Percentiles rank a stretch among this genome's conserved stretches.
Evolutionary conservation across 441 rosid species (phyloP).

Genomic region (Syzygium syzygioides): DNA sequence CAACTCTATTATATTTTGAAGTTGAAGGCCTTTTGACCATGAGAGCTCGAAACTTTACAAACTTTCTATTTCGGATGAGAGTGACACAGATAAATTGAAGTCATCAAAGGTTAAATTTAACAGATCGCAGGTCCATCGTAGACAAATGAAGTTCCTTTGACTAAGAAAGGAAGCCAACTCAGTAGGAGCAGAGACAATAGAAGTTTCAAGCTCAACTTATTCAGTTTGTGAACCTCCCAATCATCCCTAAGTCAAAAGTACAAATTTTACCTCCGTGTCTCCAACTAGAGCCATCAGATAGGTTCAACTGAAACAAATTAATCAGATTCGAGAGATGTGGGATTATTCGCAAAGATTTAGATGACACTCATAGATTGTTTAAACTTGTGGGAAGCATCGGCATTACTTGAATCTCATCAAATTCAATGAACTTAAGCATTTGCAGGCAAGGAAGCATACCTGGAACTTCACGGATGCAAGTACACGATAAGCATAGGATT

Average conservation of each 20-base stretch:
- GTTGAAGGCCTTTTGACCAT: too few relatives aligned
- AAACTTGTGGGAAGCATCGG: accelerated
- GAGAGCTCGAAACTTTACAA: too few relatives aligned
- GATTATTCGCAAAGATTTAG: background rate
- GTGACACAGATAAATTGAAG: background rate
- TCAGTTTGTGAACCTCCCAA: background rate
- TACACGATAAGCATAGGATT: background rate
- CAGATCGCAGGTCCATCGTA: background rate
- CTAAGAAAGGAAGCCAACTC: background rate
- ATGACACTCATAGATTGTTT: background rate
- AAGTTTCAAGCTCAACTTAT: background rate
- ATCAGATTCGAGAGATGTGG: background rate
- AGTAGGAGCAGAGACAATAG: too few relatives aligned
- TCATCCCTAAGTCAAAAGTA: accelerated
- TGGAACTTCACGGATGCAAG: background rate
- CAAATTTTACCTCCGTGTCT: too few relatives aligned
- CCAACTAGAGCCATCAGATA: background rate
- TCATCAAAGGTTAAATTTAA: too few relatives aligned
- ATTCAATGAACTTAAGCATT: background rate
- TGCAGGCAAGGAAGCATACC: background rate
- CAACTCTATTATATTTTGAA: too few relatives aligned
- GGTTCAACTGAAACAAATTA: background rate
- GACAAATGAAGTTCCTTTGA: background rate
- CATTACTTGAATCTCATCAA: background rate
- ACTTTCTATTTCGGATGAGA: too few relatives aligned